These are phyloP conservation scores for Novymonas esmeraldas DNA, from an alignment of 208 protist species.

Conservation along the genomic window DNA sequence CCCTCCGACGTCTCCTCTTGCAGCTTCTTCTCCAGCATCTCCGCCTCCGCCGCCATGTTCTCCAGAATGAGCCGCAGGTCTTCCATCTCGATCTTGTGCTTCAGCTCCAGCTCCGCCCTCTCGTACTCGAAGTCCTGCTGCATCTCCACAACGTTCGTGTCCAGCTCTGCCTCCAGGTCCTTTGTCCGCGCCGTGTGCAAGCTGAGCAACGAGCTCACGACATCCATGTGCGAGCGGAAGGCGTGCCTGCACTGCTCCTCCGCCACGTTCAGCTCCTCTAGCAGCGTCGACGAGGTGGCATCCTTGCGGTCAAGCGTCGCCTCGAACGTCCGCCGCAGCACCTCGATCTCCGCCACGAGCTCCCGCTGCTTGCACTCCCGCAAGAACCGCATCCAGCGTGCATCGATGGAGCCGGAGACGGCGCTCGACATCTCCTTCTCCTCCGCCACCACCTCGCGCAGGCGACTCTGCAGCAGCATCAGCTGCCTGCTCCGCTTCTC, in stretches of 20 bases:
- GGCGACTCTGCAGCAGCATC: slow-evolving; percentile 65
- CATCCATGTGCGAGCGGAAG: slow-evolving; percentile 90
- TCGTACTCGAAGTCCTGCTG: slow-evolving; percentile 93
- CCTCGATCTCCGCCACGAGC: slow-evolving; percentile 89
- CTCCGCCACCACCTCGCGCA: slow-evolving; percentile 81
- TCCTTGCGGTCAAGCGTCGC: slow-evolving; percentile 94
- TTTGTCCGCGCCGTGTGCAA: slow-evolving; percentile 83
- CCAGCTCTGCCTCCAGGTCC: slow-evolving; percentile 91
- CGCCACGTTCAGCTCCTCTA: slow-evolving; percentile 86
- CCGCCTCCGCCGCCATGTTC: slow-evolving; percentile 90
- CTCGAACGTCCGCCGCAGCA: slow-evolving; percentile 91
- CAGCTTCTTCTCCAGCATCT: slow-evolving; percentile 87
- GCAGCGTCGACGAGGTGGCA: slow-evolving; percentile 89
- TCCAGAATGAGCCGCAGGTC: slow-evolving; percentile 90
- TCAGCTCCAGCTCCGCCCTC: slow-evolving; percentile 75
- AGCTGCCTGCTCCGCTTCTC: slow-evolving; percentile 74
- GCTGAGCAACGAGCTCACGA: slow-evolving; percentile 90
- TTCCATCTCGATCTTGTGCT: slow-evolving; percentile 81
- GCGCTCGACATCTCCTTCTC: slow-evolving; percentile 70
- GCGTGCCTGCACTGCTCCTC: slow-evolving; percentile 95
- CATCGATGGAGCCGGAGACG: slow-evolving; percentile 66
- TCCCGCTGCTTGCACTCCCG: slow-evolving; percentile 94
- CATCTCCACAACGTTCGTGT: slow-evolving; percentile 89
- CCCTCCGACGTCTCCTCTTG: slow-evolving; percentile 86
- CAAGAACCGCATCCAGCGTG: slow-evolving; percentile 90